A percentile compares a stretch with the other conserved stretches of the same genome.
Conservation (phyloP, 352 stramenopile species). For the Pythium folliculosum region DNA sequence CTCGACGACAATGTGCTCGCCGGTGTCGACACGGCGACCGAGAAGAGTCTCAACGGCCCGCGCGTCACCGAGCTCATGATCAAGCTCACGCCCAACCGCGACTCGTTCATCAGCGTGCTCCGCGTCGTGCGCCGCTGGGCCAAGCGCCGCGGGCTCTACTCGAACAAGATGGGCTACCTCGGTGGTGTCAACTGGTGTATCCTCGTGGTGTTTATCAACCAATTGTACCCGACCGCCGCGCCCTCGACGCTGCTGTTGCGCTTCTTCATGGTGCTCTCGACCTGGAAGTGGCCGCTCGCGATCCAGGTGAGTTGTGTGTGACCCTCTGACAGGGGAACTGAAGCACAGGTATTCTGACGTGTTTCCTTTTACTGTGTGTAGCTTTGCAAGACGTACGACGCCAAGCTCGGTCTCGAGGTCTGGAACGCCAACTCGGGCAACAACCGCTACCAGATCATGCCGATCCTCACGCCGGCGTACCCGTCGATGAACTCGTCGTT, state of each 20-base stretch:
- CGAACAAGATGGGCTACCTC: slow-evolving; percentile 99
- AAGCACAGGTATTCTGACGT: not conserved
- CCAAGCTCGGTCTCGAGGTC: slow-evolving; percentile 85
- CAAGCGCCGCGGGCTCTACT: slow-evolving; percentile 96
- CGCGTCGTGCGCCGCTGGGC: slow-evolving; percentile 88
- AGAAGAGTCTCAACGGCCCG: slow-evolving; percentile 91
- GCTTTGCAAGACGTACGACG: slow-evolving; percentile 86
- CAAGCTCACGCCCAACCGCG: slow-evolving; percentile 84
- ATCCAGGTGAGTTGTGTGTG: slow-evolving; percentile 61
- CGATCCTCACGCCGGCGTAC: slow-evolving; percentile 98
- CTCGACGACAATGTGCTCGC: slow-evolving; percentile 89
- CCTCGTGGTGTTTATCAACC: slow-evolving; percentile 96
- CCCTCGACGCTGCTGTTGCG: slow-evolving; percentile 81
- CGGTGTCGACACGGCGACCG: slow-evolving; percentile 82
- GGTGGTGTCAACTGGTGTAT: slow-evolving; percentile 99
- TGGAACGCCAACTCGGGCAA: slow-evolving; percentile 88
- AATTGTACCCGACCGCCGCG: slow-evolving; percentile 85
- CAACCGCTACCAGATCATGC: slow-evolving; percentile 96
- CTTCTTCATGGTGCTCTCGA: slow-evolving; percentile 91
- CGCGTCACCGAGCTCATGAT: slow-evolving; percentile 92
- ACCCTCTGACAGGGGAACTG: not conserved
- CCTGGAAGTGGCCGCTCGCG: slow-evolving; percentile 90
- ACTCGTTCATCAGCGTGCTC: slow-evolving; percentile 89
- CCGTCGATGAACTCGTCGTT: slow-evolving; percentile 99
- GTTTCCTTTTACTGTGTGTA: slow-evolving; percentile 19